Evolutionary conservation across 1,284 basidiomycete genomes (phyloP), one percentile per base, ranked within the genome.

Genomic region (Cutaneotrichosporon arboriforme): DNA sequence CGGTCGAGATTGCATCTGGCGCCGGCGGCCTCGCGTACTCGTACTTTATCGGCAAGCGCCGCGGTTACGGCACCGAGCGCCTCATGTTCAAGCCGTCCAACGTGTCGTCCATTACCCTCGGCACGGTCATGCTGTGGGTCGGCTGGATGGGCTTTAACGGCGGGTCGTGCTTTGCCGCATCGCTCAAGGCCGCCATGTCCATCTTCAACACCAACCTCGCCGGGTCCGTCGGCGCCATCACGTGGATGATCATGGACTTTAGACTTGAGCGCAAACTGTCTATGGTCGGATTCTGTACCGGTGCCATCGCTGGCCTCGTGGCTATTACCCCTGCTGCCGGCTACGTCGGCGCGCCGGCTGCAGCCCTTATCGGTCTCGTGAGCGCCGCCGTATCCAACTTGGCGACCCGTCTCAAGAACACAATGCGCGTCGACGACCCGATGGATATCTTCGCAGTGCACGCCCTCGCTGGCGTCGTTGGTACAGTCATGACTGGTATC

Each of bases 1-100:
- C 92, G 31, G 90, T 96, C 64, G 90, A 97, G 74, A 90, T 96
- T 61, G 87, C 87, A 46, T 91, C 88, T 52, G 92, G 92, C 43
- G 83, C 89, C 42, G 85, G 84, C 26, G 90, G 90, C 39, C 79
- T 94, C 43, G 90, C 90, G 1, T 91, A 87, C 74, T 86, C 90
- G 26, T 89, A 76, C 71, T 80, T 79, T 64, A 77, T 81, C 55
- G 80, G 80, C 52, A 76, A 76, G 45, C 75, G 80, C 50, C 66
- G 77, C 46, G 80, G 79, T 10, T 86, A 82, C 70, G 86, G 92
- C 57, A 85, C 85, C 40, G 87, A 93, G 67, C 78, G 89, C 21
- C 77, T 89, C 62, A 86, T 92, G 65, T 96, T 92, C 79, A 84
- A 90, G 58, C 92, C 92, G 9, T 90, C 93, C 74, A 96, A 94